Conservation (phyloP, 495 filamentous ascomycete genomes). For the Aspergillus indologenus region DNA sequence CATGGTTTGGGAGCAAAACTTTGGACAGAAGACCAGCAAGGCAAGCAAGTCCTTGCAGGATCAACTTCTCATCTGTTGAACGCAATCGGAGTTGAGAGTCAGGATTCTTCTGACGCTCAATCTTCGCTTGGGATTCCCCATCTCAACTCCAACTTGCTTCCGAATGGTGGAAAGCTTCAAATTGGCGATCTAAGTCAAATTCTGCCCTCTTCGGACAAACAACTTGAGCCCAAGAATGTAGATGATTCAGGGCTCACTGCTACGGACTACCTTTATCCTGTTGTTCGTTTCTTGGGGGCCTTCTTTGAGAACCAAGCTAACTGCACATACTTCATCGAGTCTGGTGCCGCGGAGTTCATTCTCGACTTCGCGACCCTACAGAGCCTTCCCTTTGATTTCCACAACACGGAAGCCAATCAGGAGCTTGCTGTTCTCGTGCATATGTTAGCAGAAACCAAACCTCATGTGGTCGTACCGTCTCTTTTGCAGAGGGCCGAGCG, state of each 20-base stretch:
- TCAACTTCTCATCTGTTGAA: slow-evolving; percentile 33
- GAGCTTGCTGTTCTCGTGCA: slow-evolving; percentile 72
- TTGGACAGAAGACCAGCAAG: slow-evolving; percentile 53
- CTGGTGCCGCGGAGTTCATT: slow-evolving; percentile 78
- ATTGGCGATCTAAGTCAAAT: slow-evolving; percentile 33
- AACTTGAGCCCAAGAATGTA: slow-evolving; percentile 45
- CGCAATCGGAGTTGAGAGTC: slow-evolving; percentile 31
- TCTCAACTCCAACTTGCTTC: slow-evolving; percentile 32
- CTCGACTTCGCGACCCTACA: slow-evolving; percentile 78
- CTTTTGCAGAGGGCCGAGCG: slow-evolving; percentile 69
- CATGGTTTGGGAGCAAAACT: slow-evolving; percentile 76
- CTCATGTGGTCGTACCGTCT: slow-evolving; percentile 77
- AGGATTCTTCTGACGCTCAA: slow-evolving; percentile 29
- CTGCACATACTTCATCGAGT: slow-evolving; percentile 70
- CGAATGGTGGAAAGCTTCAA: slow-evolving; percentile 37
- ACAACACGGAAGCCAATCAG: slow-evolving; percentile 59
- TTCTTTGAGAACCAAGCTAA: slow-evolving; percentile 75
- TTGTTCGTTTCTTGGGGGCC: slow-evolving; percentile 70
- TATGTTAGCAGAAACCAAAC: slow-evolving; percentile 75
- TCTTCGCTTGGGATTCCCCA: slow-evolving; percentile 31
- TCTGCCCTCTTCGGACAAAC: slow-evolving; percentile 24
- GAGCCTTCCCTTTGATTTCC: slow-evolving; percentile 72
- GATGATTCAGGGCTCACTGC: slow-evolving; percentile 50
- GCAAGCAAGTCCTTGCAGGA: slow-evolving; percentile 31
- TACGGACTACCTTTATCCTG: slow-evolving; percentile 68